Evolutionary conservation across 768 basidiomycete genomes (phyloP).

Genomic region (Tricholoma hemisulphureum): DNA sequence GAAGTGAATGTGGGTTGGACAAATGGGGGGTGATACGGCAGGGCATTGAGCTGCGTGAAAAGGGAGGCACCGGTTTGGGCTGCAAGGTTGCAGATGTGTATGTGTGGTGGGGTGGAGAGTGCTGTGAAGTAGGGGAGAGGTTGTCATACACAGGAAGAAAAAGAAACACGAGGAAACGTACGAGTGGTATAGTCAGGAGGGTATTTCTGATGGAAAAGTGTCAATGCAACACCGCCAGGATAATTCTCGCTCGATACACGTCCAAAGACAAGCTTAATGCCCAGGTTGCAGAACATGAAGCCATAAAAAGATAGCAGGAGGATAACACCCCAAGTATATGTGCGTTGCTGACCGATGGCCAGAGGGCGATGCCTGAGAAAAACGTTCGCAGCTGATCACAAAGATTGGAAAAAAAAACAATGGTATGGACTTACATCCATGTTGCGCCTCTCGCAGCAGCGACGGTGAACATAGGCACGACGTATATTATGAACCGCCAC

Average conservation of each 20-base stretch:
- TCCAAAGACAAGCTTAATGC: constrained; percentile 51
- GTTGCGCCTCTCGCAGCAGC: constrained; percentile 66
- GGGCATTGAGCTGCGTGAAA: constrained; percentile 70
- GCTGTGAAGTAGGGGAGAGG: not conserved
- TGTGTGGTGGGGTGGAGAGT: constrained; percentile 34
- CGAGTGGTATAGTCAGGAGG: constrained; percentile 22
- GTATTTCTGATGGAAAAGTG: constrained; percentile 55
- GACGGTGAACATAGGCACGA: constrained; percentile 78
- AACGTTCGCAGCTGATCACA: too few relatives aligned
- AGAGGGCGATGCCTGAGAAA: too few relatives aligned
- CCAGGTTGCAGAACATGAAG: constrained; percentile 52
- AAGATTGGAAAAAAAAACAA: not conserved
- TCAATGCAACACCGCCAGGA: constrained; percentile 80
- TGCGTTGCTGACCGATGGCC: not conserved
- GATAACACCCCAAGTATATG: not conserved
- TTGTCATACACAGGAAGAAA: not conserved
- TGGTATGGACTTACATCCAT: constrained; percentile 55
- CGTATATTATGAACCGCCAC: constrained; percentile 94
- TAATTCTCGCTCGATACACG: constrained; percentile 74
- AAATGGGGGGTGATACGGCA: constrained; percentile 42
- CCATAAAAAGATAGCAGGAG: constrained; percentile 11
- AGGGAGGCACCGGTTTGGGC: constrained; percentile 90
- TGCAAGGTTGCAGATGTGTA: constrained; percentile 83
- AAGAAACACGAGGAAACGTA: constrained; percentile 5
- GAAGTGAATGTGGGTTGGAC: not conserved